Evolutionary conservation across 129 eudicot species (phyloP).

Genomic region (Arctium lappa): DNA sequence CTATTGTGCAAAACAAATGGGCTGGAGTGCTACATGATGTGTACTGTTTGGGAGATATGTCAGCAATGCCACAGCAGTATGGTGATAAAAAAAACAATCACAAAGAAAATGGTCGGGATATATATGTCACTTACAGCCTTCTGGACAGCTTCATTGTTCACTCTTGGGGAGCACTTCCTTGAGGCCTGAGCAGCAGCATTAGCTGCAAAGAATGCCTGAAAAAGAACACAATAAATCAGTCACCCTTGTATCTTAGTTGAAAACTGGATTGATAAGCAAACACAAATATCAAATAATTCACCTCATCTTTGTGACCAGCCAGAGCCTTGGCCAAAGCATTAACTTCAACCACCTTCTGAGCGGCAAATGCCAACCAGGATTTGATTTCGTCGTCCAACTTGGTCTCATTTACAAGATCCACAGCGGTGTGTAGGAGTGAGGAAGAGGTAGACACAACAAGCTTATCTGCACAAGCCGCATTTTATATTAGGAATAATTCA

Average conservation of each 20-base stretch:
- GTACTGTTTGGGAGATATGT: not conserved
- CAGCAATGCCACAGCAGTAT: too few species aligned
- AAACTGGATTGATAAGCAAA: not conserved
- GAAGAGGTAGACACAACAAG: slow-evolving; percentile 94
- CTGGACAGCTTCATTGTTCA: slow-evolving; percentile 79
- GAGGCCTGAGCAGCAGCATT: slow-evolving; percentile 96
- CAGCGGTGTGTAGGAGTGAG: slow-evolving; percentile 96
- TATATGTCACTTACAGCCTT: slow-evolving; percentile 64
- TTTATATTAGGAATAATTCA: not conserved
- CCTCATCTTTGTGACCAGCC: slow-evolving; percentile 83
- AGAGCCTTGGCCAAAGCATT: slow-evolving; percentile 94
- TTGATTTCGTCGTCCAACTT: slow-evolving; percentile 84
- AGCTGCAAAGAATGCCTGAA: slow-evolving; percentile 83
- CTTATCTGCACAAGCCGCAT: slow-evolving; percentile 54
- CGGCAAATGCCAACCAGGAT: slow-evolving; percentile 98
- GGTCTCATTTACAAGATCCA: slow-evolving; percentile 85
- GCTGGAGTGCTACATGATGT: not conserved
- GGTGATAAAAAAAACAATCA: not conserved
- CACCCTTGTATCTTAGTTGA: not conserved
- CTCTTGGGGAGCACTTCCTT: slow-evolving; percentile 96
- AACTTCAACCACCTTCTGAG: slow-evolving; percentile 93
- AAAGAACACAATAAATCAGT: not conserved
- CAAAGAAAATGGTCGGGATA: not conserved
- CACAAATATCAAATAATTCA: slow-evolving; percentile 5
- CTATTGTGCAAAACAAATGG: not conserved